Conservation (phyloP, 2,329 filamentous ascomycete genomes). For the Diaporthe vexans region DNA sequence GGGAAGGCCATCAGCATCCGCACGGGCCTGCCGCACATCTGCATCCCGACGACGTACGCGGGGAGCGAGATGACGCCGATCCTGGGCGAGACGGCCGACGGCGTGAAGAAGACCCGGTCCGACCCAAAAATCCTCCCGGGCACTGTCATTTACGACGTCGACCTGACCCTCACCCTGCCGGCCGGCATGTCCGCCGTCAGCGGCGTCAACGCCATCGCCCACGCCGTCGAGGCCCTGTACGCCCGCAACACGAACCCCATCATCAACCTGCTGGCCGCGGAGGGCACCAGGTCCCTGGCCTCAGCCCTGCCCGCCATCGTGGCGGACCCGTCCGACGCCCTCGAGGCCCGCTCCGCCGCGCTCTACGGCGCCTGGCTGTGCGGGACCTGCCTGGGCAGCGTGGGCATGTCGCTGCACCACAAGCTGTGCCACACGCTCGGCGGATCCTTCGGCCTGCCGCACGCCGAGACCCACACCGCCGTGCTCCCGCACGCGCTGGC, state of each 20-base stretch:
- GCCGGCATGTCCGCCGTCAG: constrained; percentile 66
- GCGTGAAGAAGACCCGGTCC: constrained; percentile 68
- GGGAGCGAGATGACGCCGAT: constrained; percentile 76
- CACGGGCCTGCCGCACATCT: constrained; percentile 67
- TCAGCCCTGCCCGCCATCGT: constrained; percentile 66
- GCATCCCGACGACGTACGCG: constrained; percentile 73
- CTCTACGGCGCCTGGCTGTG: constrained; percentile 77
- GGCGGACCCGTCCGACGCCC: constrained; percentile 57
- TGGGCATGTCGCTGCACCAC: constrained; percentile 76
- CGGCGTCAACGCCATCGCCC: constrained; percentile 76
- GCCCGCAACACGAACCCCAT: constrained; percentile 73
- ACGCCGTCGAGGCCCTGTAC: constrained; percentile 74
- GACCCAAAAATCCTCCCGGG: constrained; percentile 72
- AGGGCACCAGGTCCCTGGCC: constrained; percentile 69
- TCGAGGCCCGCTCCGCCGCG: constrained; percentile 64
- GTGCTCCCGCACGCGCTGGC: constrained; percentile 74
- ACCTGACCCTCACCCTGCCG: constrained; percentile 72
- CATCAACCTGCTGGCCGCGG: constrained; percentile 68
- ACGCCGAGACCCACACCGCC: constrained; percentile 75
- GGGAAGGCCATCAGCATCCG: constrained; percentile 70
- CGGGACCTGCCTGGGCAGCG: constrained; percentile 70
- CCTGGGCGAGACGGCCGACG: constrained; percentile 71
- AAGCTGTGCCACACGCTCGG: constrained; percentile 77
- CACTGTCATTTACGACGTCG: constrained; percentile 75
- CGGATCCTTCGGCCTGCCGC: constrained; percentile 73